Evolutionary conservation across 2,329 filamentous ascomycete species (phyloP), one percentile per base, ranked within the genome.

Genomic region (Penicillium vulpinum): DNA sequence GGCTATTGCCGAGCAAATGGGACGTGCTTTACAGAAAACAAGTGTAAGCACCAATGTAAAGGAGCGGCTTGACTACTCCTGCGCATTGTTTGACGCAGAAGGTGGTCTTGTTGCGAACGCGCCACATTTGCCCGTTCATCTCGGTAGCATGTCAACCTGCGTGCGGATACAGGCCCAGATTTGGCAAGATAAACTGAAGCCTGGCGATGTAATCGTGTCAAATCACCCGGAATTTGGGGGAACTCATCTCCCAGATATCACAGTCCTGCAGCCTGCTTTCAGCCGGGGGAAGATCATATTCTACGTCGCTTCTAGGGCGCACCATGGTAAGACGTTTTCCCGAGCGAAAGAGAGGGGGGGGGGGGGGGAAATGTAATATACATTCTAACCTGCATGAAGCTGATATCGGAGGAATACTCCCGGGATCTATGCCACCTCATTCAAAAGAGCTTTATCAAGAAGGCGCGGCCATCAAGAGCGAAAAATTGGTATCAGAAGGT

Each of bases 1-100:
- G 89, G 87, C 88, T 7, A 91, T 92, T 64, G 90, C 90, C 1
- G 90, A 93, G 73, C 89, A 92, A 68, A 92, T 93, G 90, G 89
- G 90, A 1, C 79, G 88, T 53, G 87, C 88, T 13, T 75, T 92
- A 16, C 89, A 92, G 67, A 92, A 92, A 77, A 0, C 62, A 11
- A 89, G 87, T 69, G 88, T 92, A 54, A 89, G 85, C 66, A 65
- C 64, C 1, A 92, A 92, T 65, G 88, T 92, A 64, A 92, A 92
- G 70, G 90, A 92, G 89, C 83, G 89, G 3, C 81, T 92, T 0
- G 90, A 93, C 67, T 93, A 91, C 67, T 91, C 88, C 1, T 93
- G 90, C 65, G 90, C 89, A 26, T 81, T 92, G 2, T 92, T 92
- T 60, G 88, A 91, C 64, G 82, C 85, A 0, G 83, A 85, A 2